These are phyloP conservation scores for Dioscorea dumetorum DNA, from an alignment of 106 monocot genomes.

Conservation along the genomic window DNA sequence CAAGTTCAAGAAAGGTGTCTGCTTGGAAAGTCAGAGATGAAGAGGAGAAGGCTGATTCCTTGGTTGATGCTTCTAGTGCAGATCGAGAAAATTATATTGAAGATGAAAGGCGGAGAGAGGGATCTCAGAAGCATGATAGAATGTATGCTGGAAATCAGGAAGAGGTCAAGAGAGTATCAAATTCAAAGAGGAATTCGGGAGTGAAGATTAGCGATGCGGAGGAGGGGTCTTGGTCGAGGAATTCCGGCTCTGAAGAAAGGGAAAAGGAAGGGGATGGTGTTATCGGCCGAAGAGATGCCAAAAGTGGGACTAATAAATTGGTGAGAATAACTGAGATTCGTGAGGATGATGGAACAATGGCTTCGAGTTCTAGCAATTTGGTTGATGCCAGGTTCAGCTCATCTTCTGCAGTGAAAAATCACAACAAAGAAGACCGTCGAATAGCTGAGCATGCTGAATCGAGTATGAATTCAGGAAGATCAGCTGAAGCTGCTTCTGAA, in stretches of 20 bases:
- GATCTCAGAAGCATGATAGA: slow-evolving; percentile 3
- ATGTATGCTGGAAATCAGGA: background rate
- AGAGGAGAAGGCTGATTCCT: slow-evolving; percentile 8
- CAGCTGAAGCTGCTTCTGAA: background rate
- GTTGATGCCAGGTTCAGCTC: slow-evolving; percentile 10
- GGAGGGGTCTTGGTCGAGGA: too few species aligned
- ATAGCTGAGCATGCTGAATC: slow-evolving; percentile 1
- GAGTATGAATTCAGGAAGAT: slow-evolving; percentile 3
- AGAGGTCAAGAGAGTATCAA: slow-evolving; percentile 13
- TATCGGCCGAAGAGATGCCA: background rate
- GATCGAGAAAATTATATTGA: background rate
- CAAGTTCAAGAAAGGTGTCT: background rate
- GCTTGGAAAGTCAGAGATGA: slow-evolving; percentile 6
- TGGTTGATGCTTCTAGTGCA: background rate
- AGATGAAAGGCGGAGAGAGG: background rate
- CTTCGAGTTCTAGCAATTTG: slow-evolving; percentile 13
- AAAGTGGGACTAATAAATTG: background rate
- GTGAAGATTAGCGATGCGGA: too few species aligned
- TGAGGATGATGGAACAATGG: background rate
- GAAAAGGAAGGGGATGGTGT: background rate
- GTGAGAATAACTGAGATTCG: background rate
- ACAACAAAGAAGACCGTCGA: background rate
- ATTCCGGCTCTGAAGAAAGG: background rate
- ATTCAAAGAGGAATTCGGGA: background rate
- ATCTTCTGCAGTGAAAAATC: background rate